Conservation (phyloP, 352 stramenopile species). For the Aphanomyces stellatus region DNA sequence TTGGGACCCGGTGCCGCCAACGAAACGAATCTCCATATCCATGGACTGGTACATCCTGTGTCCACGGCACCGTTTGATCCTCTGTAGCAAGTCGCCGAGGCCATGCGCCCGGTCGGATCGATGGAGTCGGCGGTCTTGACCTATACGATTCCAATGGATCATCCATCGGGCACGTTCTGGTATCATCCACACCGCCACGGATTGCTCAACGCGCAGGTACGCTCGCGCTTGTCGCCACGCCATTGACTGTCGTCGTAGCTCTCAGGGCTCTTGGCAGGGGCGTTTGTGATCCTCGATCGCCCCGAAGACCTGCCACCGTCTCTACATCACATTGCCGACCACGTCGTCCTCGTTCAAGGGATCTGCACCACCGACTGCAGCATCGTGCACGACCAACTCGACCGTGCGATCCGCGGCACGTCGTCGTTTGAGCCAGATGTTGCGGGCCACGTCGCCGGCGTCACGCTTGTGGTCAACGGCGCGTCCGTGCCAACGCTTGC, state of each 20-base stretch:
- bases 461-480: constrained; percentile 65
- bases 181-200: constrained; percentile 70
- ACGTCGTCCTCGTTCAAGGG: constrained; percentile 56
- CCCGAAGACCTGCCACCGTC: constrained; percentile 39
- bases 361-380: constrained; percentile 63
- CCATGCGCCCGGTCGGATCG: constrained; percentile 35
- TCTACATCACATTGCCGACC: constrained; percentile 49
- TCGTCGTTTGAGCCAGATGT: background rate
- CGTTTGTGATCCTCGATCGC: constrained; percentile 54
- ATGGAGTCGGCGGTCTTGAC: constrained; percentile 40
- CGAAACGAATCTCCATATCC: constrained; percentile 71
- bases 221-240: background rate
- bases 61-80: constrained; percentile 10
- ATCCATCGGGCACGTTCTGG: constrained; percentile 69
- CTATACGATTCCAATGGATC: constrained; percentile 57
- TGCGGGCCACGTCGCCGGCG: too few relatives aligned
- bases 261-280: constrained; percentile 60
- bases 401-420: constrained; percentile 33
- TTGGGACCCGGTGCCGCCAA: constrained; percentile 53
- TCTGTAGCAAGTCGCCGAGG: constrained; percentile 48
- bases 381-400: constrained; percentile 45
- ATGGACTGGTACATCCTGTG: constrained; percentile 36
- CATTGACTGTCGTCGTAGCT: constrained; percentile 17
- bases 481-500: constrained; percentile 56
- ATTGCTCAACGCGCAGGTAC: constrained; percentile 58